phyloP scores from a whole-genome alignment of 2,329 filamentous ascomycete genomes.

The Karstenula rhodostoma region DNA sequence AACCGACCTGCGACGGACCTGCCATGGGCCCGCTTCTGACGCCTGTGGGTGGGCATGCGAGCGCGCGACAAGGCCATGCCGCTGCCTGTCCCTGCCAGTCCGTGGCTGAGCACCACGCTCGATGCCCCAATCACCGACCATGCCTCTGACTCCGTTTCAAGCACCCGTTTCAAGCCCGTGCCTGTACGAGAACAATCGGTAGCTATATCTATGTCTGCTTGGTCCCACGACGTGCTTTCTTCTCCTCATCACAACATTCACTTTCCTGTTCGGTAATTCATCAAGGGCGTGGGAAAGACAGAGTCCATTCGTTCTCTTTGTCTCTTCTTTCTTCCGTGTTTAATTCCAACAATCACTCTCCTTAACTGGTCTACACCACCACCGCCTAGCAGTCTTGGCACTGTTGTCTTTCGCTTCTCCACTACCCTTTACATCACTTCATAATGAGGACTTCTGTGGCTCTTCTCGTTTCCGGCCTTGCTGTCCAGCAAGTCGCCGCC shows the following conservation, averaged over 20 bases:
- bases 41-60: constrained; percentile 31
- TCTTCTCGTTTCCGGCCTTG: constrained; percentile 57
- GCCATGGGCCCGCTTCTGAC: constrained; percentile 22
- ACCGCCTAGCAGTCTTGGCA: constrained; percentile 18
- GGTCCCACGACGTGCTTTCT: constrained; percentile 23
- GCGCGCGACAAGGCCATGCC: constrained; percentile 43
- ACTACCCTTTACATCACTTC: constrained; percentile 29
- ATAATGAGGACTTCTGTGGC: constrained; percentile 55
- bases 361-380: constrained; percentile 31
- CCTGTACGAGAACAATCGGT: constrained; percentile 15
- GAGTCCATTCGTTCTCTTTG: constrained; percentile 52
- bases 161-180: constrained; percentile 36
- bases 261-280: constrained; percentile 27
- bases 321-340: constrained; percentile 25
- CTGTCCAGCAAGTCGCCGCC: constrained; percentile 55
- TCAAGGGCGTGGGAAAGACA: constrained; percentile 31
- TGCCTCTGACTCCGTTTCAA: constrained; percentile 32
- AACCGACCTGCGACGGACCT: constrained; percentile 23
- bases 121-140: constrained; percentile 25
- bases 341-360: constrained; percentile 31
- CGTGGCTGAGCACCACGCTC: constrained; percentile 39
- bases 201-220: constrained; percentile 36
- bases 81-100: constrained; percentile 19
- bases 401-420: constrained; percentile 31
- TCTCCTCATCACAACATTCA: constrained; percentile 27